A percentile compares a stretch with the other conserved stretches of the same genome.
Evolutionary conservation across 163 green algal species (phyloP).

Genomic region (Scenedesmus sp.): DNA sequence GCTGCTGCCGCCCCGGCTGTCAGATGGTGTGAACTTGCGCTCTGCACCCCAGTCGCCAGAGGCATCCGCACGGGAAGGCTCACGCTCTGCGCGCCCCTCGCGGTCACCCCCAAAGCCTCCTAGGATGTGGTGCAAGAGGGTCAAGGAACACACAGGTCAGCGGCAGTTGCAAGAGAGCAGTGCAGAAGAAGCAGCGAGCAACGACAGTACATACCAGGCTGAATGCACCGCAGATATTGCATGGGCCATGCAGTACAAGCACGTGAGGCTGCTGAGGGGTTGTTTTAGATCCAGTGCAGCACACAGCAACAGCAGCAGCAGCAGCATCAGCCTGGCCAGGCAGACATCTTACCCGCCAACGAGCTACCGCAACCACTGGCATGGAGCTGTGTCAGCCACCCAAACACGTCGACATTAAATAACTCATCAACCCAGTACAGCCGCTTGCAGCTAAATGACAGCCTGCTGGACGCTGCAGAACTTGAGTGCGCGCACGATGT

Average conservation of each 20-base stretch:
- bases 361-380: neutral
- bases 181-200: neutral
- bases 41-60: neutral
- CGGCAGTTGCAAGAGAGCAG: too few species aligned
- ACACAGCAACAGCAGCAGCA: neutral
- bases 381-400: neutral
- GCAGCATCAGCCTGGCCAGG: neutral
- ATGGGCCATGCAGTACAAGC: neutral
- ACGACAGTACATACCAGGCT: neutral
- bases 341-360: neutral
- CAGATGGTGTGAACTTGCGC: constrained; percentile 12
- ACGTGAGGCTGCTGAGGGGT: neutral
- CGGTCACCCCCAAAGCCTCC: neutral
- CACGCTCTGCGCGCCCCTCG: constrained; percentile 7
- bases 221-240: neutral
- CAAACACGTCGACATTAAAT: neutral
- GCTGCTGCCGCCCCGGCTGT: constrained; percentile 48
- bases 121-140: neutral
- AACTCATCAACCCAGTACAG: neutral
- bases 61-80: constrained; percentile 23
- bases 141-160: neutral
- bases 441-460: neutral
- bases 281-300: neutral
- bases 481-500: neutral
- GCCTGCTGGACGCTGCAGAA: neutral